Conservation (phyloP, 2,329 filamentous ascomycete genomes). For the Colletotrichum incanum region DNA sequence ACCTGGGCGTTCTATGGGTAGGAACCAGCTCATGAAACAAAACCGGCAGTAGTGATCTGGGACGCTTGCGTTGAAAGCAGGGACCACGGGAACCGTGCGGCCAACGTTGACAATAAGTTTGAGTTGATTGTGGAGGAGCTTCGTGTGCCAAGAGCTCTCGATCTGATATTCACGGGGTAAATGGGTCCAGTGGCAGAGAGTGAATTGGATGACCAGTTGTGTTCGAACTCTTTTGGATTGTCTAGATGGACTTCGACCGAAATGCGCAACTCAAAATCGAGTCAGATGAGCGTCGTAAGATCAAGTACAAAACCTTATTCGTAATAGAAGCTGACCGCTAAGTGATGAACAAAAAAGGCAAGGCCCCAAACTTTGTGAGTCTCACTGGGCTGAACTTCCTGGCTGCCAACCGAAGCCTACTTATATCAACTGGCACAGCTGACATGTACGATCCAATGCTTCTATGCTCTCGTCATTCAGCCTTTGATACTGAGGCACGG, state of each 20-base stretch:
- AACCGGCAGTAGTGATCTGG: not conserved
- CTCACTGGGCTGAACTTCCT: too few relatives aligned
- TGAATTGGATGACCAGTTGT: not conserved
- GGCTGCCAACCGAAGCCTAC: not conserved
- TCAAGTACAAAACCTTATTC: not conserved
- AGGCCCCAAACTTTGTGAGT: not conserved
- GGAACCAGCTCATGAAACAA: not conserved
- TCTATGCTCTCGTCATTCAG: not conserved
- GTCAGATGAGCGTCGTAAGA: not conserved
- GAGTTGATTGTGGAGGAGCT: too few relatives aligned
- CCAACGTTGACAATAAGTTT: too few relatives aligned
- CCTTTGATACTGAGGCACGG: not conserved
- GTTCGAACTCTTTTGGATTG: not conserved
- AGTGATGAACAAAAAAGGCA: not conserved
- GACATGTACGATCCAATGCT: too few relatives aligned
- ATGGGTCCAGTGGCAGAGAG: not conserved
- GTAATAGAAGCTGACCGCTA: too few relatives aligned
- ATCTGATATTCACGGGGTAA: not conserved
- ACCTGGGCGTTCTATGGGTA: not conserved
- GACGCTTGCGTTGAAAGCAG: too few relatives aligned
- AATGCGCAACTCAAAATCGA: slow-evolving; percentile 1
- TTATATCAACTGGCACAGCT: not conserved
- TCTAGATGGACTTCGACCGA: not conserved
- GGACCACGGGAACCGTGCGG: not conserved
- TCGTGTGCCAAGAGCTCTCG: too few relatives aligned